These are phyloP conservation scores for Amoebophrya sp. DNA, from an alignment of 169 alveolate genomes.

Conservation along the genomic window DNA sequence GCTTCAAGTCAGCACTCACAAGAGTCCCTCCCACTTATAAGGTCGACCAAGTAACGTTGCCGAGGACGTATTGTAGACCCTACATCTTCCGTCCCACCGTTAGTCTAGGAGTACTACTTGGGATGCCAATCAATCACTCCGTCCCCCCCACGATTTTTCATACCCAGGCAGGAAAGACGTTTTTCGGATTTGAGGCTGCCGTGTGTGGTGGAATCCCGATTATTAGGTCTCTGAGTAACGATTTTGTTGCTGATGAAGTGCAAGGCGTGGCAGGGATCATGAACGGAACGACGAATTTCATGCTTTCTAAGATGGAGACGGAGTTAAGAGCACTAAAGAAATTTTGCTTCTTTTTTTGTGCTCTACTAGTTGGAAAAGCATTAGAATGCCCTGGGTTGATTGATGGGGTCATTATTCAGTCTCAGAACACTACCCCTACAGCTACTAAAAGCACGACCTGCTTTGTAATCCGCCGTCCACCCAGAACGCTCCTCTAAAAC, in stretches of 20 bases:
- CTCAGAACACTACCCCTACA: no score
- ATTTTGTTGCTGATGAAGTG: slow-evolving; percentile 11
- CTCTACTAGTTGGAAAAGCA: no score
- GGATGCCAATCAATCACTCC: not conserved
- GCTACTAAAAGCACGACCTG: no score
- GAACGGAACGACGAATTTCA: slow-evolving; percentile 47
- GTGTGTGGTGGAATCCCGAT: slow-evolving; percentile 50
- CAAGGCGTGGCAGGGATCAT: slow-evolving; percentile 33
- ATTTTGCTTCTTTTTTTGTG: no score
- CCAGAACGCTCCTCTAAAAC: no score
- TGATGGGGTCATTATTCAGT: no score
- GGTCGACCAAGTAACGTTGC: not conserved
- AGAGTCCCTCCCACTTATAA: no score
- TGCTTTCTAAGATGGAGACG: slow-evolving; percentile 33
- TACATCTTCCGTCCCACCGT: not conserved
- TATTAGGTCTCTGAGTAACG: not conserved
- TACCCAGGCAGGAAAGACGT: not conserved
- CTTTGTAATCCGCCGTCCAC: no score
- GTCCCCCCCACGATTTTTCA: not conserved
- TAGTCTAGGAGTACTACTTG: no score
- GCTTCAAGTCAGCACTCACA: no score
- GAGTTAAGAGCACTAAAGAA: no score
- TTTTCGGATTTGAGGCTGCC: slow-evolving; percentile 40
- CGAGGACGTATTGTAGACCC: not conserved
- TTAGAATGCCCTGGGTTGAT: no score